Conservation (phyloP, 2,329 filamentous ascomycete genomes). For the Colletotrichum sp. region DNA sequence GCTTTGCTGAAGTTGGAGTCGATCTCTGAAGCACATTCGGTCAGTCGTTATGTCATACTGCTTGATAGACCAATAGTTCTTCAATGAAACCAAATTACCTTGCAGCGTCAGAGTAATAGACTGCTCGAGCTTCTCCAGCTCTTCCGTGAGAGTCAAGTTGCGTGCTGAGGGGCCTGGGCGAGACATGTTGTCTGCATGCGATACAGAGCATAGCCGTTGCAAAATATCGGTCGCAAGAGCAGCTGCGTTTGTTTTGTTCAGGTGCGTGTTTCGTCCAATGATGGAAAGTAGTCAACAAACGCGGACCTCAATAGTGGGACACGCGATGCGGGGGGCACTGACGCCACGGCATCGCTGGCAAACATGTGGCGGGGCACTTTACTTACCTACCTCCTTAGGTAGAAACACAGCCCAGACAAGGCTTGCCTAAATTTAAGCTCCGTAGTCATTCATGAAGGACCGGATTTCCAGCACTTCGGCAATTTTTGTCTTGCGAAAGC, state of each 20-base stretch:
- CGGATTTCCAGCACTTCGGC: background rate
- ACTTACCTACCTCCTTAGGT: background rate
- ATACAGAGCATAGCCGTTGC: background rate
- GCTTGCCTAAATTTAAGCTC: background rate
- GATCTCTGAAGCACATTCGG: constrained; percentile 71
- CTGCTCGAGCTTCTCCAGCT: constrained; percentile 94
- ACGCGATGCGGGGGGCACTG: constrained; percentile 40
- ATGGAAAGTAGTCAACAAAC: constrained; percentile 9
- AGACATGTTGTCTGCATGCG: constrained; percentile 48
- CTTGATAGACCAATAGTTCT: background rate
- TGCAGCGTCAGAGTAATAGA: constrained; percentile 95
- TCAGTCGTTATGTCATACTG: background rate
- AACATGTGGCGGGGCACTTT: background rate
- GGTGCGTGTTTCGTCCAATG: constrained; percentile 2
- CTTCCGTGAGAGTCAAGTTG: constrained; percentile 83
- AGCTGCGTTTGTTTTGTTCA: background rate
- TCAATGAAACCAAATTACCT: constrained; percentile 53
- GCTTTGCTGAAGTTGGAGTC: constrained; percentile 98
- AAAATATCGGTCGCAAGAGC: background rate
- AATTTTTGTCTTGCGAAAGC: background rate
- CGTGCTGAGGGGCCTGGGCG: constrained; percentile 53
- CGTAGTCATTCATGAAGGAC: background rate
- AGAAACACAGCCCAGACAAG: background rate
- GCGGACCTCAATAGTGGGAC: constrained; percentile 11
- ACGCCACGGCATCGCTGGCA: background rate